Base-by-base conservation (phyloP, 352 stramenopile species). In the Poterioochromonas sp. region DNA sequence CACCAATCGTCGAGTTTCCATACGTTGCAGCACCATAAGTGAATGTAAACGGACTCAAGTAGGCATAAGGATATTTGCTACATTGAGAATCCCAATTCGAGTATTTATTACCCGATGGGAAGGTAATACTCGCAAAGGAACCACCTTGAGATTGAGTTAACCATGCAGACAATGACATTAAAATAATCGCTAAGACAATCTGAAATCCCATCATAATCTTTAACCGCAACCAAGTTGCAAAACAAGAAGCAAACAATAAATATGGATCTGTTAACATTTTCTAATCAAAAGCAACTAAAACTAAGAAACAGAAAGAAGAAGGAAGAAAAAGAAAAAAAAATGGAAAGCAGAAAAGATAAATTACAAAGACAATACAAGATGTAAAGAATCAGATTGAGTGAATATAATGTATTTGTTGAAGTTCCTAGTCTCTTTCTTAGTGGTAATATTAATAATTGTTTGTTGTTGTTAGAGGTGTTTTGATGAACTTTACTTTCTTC, bases 181-280 rank as follows among this genome's bases (percentile, higher is more conserved):
- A 29, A 29, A 71, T 44, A 29, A 71, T 71, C 26, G 18, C 15
- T 5, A 41, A 35, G 3, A 47, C 62, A 40, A 71, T 71, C 2
- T 43, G 3, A 47, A 41, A 71, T 41, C 18, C 62, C 62, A 71
- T 71, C 3, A 71, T 5, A 41, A 71, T 47, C 12, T 44, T 11
- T 32, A 71, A 12, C 26, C 62, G 62, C 26, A 71, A 71, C 62
- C 62, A 71, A 35, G 62, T 71, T 29, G 62, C 34, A 71, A 71
- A 71, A 29, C n/a, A 71, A 5, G 39, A 43, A 29, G 34, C 62
- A 44, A 43, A 44, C 5, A 43, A 47, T 47, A 71, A 71, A 71
- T 58, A 58, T 15, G 47, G 47, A 58, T 58, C 47, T 26, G 15
- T 26, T 26, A 58, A 58, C 47, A 58, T 58, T 26, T 58, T 58